Evolutionary conservation across 148 eudicot species (phyloP).

Genomic region (Camellia sinensis): DNA sequence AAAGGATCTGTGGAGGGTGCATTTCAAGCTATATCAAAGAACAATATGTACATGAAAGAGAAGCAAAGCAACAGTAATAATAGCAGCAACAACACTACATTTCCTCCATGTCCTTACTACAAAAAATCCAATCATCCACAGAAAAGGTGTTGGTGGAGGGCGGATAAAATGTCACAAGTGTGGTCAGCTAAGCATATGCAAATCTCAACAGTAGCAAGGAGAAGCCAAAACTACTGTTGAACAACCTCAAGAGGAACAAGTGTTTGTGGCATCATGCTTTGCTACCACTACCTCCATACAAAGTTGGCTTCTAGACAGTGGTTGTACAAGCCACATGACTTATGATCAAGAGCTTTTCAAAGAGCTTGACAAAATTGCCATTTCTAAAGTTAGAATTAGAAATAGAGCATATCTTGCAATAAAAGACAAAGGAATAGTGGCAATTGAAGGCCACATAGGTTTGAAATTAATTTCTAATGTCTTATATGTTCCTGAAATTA

Average conservation of each 20-base stretch:
- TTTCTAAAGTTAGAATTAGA: constrained; percentile 5
- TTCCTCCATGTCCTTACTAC: constrained; percentile 5
- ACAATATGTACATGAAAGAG: background rate
- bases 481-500: constrained; percentile 11
- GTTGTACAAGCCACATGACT: constrained; percentile 21
- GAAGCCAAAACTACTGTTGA: background rate
- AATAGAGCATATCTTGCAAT: background rate
- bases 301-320: constrained; percentile 17
- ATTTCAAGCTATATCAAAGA: constrained; percentile 5
- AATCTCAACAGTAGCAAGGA: background rate
- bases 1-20: constrained; percentile 3
- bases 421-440: constrained; percentile 9
- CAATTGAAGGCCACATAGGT: background rate
- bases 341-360: constrained; percentile 1
- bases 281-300: background rate
- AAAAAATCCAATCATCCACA: background rate
- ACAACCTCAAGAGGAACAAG: background rate
- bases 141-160: constrained; percentile 1
- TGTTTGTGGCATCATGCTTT: background rate
- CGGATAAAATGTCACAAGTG: background rate
- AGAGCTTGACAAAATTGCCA: background rate
- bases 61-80: background rate
- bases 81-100: background rate
- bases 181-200: constrained; percentile 3
- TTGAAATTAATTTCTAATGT: constrained; percentile 8